These are phyloP conservation scores for Tylopilus sp. DNA, from an alignment of 768 basidiomycete genomes.

Conservation along the genomic window DNA sequence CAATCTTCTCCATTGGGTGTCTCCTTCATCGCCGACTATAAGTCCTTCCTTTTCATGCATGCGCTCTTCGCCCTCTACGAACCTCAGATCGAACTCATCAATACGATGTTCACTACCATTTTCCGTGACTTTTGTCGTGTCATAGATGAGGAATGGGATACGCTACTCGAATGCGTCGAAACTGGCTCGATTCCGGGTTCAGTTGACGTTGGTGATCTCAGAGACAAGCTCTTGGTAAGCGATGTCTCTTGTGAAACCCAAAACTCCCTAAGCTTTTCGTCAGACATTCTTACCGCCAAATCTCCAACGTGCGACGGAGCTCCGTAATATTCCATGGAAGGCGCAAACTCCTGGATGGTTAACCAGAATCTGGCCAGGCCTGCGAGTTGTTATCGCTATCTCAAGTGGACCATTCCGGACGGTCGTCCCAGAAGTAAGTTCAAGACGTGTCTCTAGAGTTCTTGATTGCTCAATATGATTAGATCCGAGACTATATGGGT, in stretches of 20 bases:
- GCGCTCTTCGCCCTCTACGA: conserved; percentile 22
- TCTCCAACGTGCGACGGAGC: conserved; percentile 14
- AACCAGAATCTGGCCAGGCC: conserved; percentile 17
- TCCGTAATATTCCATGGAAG: conserved; percentile 9
- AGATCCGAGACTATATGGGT: conserved; percentile 19
- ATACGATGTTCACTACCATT: conserved; percentile 19
- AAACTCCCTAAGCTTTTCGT: neutral
- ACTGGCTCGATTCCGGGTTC: conserved; percentile 15
- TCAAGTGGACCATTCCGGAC: conserved; percentile 23
- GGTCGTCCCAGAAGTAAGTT: conserved; percentile 20
- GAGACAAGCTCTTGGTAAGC: conserved; percentile 9
- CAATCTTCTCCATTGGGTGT: conserved; percentile 15
- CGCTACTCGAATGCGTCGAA: conserved; percentile 16
- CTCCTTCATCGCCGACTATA: conserved; percentile 21
- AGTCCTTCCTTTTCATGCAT: conserved; percentile 22
- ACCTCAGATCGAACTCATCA: conserved; percentile 19
- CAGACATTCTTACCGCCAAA: conserved; percentile 18
- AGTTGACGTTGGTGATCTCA: conserved; percentile 11
- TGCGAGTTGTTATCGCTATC: conserved; percentile 16
- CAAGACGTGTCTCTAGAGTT: neutral
- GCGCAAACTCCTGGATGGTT: conserved; percentile 16
- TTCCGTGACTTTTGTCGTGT: conserved; percentile 21
- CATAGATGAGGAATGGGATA: conserved; percentile 23
- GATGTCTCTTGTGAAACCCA: neutral
- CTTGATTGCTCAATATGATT: neutral